A percentile compares a stretch with the other conserved stretches of the same genome.
phyloP scores from a whole-genome alignment of 2,329 filamentous ascomycete species.

The Exserohilum turcica region DNA sequence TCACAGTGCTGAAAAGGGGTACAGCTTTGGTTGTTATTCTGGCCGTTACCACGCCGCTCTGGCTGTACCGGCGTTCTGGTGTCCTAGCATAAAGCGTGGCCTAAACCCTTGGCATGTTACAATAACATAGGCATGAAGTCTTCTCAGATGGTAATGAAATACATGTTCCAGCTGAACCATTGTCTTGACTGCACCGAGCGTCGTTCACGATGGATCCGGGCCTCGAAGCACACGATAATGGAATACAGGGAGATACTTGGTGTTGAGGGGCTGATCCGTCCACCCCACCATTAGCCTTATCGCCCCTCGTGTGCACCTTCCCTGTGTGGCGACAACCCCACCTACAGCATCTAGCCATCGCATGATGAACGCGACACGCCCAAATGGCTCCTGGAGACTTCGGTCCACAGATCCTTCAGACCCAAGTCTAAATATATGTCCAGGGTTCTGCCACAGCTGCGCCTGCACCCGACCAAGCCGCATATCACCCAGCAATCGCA shows the following conservation, averaged over 20 bases:
- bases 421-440: neutral
- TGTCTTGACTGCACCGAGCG: neutral
- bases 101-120: no score
- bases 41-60: no score
- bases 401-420: constrained; percentile 1
- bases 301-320: constrained; percentile 37
- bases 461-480: neutral
- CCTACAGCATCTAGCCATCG: constrained; percentile 16
- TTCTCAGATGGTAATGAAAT: no score
- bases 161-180: no score
- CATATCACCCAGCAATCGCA: constrained; percentile 3
- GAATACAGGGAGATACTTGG: neutral
- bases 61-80: no score
- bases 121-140: no score
- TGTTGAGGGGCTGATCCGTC: constrained; percentile 17
- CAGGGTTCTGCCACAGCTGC: neutral
- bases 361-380: constrained; percentile 22
- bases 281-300: constrained; percentile 31
- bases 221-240: neutral
- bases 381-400: constrained; percentile 21
- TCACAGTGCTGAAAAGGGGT: no score
- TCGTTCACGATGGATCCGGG: neutral
- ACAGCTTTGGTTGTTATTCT: no score
- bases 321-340: constrained; percentile 23
- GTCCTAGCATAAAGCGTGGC: no score